These are phyloP conservation scores for Lithohypha guttulata DNA, from an alignment of 2,329 filamentous ascomycete genomes.

Conservation along the genomic window DNA sequence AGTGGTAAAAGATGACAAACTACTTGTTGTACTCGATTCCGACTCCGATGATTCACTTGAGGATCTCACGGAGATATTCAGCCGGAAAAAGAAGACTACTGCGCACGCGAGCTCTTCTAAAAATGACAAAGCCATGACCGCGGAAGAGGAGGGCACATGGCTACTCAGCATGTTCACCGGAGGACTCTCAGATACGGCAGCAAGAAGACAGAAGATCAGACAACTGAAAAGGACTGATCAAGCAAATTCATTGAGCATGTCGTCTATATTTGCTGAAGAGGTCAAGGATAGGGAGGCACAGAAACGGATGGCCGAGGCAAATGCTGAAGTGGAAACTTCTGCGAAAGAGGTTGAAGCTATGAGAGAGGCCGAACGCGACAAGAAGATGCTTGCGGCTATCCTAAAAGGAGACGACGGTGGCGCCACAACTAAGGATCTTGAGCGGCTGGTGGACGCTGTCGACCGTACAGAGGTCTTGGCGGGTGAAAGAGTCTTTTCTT, in stretches of 20 bases:
- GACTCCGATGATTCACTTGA: constrained; percentile 56
- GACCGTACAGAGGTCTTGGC: constrained; percentile 50
- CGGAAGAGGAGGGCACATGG: constrained; percentile 16
- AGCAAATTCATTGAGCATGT: constrained; percentile 15
- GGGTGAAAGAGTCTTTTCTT: constrained; percentile 44
- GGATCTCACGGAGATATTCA: constrained; percentile 43
- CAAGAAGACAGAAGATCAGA: constrained; percentile 17
- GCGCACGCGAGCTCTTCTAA: constrained; percentile 15
- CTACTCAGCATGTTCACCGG: constrained; percentile 16
- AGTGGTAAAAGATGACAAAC: constrained; percentile 45
- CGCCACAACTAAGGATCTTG: constrained; percentile 29
- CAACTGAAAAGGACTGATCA: constrained; percentile 17
- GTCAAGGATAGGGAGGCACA: constrained; percentile 49
- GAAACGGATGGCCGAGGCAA: constrained; percentile 37
- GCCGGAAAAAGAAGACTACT: constrained; percentile 19
- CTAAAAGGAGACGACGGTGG: constrained; percentile 33
- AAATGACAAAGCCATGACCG: constrained; percentile 8
- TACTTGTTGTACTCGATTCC: constrained; percentile 49
- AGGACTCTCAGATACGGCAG: constrained; percentile 14
- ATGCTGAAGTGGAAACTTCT: constrained; percentile 24
- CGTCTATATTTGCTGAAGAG: constrained; percentile 46
- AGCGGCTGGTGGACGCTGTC: constrained; percentile 47
- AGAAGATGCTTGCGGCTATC: constrained; percentile 31
- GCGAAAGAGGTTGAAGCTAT: constrained; percentile 8
- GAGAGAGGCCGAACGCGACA: constrained; percentile 23